phyloP scores from a whole-genome alignment of 148 eudicot genomes.

The Rheum nobile region DNA sequence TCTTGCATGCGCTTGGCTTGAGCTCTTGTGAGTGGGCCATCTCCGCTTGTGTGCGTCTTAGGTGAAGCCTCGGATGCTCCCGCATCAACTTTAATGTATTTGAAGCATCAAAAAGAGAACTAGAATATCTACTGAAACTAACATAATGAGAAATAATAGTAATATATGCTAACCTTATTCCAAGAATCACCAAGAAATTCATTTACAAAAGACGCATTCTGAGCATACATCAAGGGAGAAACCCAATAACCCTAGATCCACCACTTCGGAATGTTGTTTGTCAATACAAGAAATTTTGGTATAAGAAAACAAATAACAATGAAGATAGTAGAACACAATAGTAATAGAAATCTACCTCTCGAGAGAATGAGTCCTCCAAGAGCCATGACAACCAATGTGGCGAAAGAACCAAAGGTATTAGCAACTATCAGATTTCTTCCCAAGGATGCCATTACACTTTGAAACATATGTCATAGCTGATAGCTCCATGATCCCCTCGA shows the following conservation, averaged over 20 bases:
- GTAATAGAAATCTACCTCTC: constrained; percentile 8
- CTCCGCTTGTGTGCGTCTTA: no score
- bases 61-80: no score
- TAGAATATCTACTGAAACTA: not conserved
- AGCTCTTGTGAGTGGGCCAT: no score
- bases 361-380: no score
- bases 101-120: not conserved
- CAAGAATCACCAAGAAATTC: constrained; percentile 88
- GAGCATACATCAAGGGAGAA: constrained; percentile 99
- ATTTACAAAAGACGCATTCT: constrained; percentile 90
- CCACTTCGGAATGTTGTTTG: constrained; percentile 64
- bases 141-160: not conserved
- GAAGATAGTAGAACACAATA: not conserved
- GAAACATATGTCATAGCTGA: no score
- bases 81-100: not conserved
- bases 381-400: no score
- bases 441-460: no score
- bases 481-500: no score
- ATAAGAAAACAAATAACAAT: not conserved
- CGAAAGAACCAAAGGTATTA: no score
- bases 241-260: constrained; percentile 98
- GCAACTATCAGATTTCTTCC: no score
- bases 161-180: constrained; percentile 48
- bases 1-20: no score
- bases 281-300: constrained; percentile 9